Evolutionary conservation across 2,329 filamentous ascomycete species (phyloP), one percentile per base, ranked within the genome.

Genomic region (Penicillium palitans): DNA sequence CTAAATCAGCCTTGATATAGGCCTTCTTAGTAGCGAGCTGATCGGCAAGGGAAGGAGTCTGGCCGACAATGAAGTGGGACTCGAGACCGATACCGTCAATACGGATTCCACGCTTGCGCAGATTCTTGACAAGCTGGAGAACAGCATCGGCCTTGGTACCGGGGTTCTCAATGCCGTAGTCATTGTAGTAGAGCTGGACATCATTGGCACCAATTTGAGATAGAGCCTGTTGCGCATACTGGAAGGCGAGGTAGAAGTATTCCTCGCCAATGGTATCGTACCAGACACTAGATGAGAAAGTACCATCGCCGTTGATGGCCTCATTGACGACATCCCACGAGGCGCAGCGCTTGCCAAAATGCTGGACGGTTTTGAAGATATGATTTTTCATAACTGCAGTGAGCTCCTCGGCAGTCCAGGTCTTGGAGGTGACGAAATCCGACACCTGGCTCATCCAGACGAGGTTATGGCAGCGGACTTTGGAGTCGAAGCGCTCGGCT

Each of bases 381-480:
- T 72, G 70, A 55, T 67, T 68, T 68, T 84, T 76, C 58, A 87
- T 76, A 37, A 84, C 79, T 4, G 73, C 70, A 9, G 78, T 81
- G 10, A 90, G 79, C 49, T 83, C 81, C 6, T 75, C 74, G 56
- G 80, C 79, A 13, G 82, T 86, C 82, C 84, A 89, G 33, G 76
- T 79, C 0, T 70, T 63, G 13, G 63, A 61, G 12, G 72, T 76
- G 37, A 83, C 76, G 78, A 80, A 85, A 13, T 76, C 71, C 1
- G 82, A 79, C 4, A 73, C 58, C 50, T 74, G 68, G 27, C 60
- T 66, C 41, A 66, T 63, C 80, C 79, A 82, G 48, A 81, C 71
- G 49, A 80, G 74, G 51, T 80, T 85, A 68, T 90, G 87, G 72
- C 87, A 88, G 55, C 87, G 78, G 45, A 87, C 68, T n/a, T 83